Percentiles rank a stretch among this genome's conserved stretches.
These are phyloP conservation scores for Favolaschia claudopus DNA, from an alignment of 768 basidiomycete species.

Conservation along the genomic window DNA sequence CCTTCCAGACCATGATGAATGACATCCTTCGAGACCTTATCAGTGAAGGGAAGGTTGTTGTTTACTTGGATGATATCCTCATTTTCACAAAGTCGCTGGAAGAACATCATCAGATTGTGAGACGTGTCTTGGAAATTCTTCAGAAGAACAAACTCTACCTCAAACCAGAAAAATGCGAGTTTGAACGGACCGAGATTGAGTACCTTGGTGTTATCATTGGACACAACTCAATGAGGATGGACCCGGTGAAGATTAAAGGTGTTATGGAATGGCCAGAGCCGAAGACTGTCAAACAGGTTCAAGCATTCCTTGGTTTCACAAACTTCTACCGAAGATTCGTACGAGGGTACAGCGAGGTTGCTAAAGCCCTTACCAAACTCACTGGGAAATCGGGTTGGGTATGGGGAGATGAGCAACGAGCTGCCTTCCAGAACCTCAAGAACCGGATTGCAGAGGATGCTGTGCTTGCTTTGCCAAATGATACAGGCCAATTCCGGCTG, in stretches of 20 bases:
- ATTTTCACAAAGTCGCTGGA: no score
- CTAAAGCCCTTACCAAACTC: background rate
- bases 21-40: slow-evolving; percentile 42
- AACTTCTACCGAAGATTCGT: background rate
- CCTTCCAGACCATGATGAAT: slow-evolving; percentile 41
- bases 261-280: background rate
- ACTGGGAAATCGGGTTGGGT: background rate
- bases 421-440: background rate
- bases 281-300: background rate
- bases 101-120: background rate
- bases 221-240: slow-evolving; percentile 1
- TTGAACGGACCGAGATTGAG: no score
- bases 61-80: slow-evolving; percentile 44
- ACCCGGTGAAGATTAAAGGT: background rate
- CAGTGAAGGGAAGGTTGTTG: slow-evolving; percentile 29
- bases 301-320: background rate
- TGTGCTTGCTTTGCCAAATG: background rate
- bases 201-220: background rate
- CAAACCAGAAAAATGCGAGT: background rate
- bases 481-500: background rate
- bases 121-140: background rate
- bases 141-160: background rate
- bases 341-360: background rate
- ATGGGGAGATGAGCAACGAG: background rate
- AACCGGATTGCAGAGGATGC: background rate